A percentile compares a stretch with the other conserved stretches of the same genome.
Evolutionary conservation across 2,329 filamentous ascomycete genomes (phyloP).

Genomic region (Venturia pyrina): DNA sequence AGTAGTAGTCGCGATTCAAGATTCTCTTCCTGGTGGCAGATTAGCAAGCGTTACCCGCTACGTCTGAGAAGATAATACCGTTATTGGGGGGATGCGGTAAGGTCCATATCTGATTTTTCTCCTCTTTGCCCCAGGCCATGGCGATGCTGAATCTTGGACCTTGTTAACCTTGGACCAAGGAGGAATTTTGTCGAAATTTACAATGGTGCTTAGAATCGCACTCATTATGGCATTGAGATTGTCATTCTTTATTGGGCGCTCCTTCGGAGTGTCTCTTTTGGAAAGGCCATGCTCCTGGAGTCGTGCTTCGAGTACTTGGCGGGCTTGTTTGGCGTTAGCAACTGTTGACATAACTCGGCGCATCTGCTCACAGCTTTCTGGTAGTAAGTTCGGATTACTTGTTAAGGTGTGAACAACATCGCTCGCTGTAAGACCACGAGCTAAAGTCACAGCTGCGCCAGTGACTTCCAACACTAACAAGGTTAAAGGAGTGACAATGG

Average conservation of each 20-base stretch:
- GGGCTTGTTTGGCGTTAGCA: neutral
- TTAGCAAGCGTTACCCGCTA: neutral
- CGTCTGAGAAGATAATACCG: neutral
- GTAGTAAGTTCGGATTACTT: neutral
- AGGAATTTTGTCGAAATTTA: neutral
- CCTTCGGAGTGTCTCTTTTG: neutral
- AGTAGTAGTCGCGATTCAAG: neutral
- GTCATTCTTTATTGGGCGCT: neutral
- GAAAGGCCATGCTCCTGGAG: neutral
- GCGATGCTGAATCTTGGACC: neutral
- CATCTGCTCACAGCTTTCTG: neutral
- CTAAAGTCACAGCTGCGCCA: neutral
- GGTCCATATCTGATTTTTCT: slow-evolving; percentile 10
- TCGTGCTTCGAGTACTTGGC: neutral
- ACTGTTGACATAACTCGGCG: no score
- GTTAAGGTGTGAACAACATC: neutral
- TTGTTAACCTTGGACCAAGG: neutral
- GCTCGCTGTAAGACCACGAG: neutral
- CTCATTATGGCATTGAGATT: neutral
- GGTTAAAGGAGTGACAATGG: neutral
- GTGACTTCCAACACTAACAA: neutral
- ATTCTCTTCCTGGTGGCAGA: slow-evolving; percentile 8
- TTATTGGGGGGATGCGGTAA: slow-evolving; percentile 7
- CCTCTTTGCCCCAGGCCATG: slow-evolving; percentile 1
- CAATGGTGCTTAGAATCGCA: neutral